These are phyloP conservation scores for Albifimbria verrucaria DNA, from an alignment of 2,329 filamentous ascomycete species.

Conservation along the genomic window DNA sequence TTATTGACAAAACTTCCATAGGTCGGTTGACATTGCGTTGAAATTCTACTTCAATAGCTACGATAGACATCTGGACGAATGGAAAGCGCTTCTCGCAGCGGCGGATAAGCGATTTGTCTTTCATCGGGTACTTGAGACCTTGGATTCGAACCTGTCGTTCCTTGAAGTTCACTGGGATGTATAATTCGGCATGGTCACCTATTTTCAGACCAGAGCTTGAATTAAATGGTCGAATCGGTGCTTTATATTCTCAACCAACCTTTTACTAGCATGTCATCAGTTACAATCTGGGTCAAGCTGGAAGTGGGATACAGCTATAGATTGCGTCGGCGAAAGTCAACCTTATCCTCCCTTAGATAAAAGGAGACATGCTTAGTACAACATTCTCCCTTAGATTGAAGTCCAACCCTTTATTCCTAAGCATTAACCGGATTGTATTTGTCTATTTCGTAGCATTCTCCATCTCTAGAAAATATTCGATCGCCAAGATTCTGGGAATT, in stretches of 20 bases:
- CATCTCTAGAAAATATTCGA: neutral
- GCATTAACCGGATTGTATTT: neutral
- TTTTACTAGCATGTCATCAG: neutral
- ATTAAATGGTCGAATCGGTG: neutral
- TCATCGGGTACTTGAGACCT: neutral
- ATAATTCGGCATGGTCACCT: neutral
- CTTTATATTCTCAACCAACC: neutral
- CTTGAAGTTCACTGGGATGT: conserved; percentile 1
- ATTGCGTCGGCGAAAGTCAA: neutral
- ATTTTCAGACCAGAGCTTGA: neutral
- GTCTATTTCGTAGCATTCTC: neutral
- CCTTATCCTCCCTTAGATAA: neutral
- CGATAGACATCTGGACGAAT: neutral
- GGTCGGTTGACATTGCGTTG: neutral
- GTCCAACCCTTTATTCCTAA: neutral
- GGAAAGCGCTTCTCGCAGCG: neutral
- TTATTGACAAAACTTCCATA: neutral
- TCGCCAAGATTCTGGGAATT: neutral
- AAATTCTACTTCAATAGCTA: neutral
- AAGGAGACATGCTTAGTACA: neutral
- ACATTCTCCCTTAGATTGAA: neutral
- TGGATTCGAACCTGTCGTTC: neutral
- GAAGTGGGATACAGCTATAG: neutral
- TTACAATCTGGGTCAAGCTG: neutral
- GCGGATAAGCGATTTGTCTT: neutral